Base-by-base conservation (phyloP, 2,329 filamentous ascomycete species). In the Aspergillus sp. region DNA sequence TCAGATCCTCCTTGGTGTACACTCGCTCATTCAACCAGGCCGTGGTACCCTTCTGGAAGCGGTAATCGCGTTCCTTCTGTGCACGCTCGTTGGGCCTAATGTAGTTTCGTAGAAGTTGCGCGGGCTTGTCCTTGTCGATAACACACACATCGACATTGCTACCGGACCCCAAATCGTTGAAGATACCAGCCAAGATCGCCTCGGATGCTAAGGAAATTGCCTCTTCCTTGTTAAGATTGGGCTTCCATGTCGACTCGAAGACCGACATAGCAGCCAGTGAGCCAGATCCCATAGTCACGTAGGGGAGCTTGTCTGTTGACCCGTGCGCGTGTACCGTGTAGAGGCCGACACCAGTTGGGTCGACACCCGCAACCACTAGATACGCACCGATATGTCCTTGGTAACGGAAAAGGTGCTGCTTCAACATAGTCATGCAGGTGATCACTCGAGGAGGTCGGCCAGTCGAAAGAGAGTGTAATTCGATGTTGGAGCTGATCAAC, bases 311-410 rank as follows among this genome's bases (percentile, higher is more conserved):
- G 81, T 99, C 95, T 61, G 95, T 99, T 70, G 89, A 95, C 65
- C 96, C 95, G 82, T 99, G 96, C 59, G 95, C 95, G 79, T 99
- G 95, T 44, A 99, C 95, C 64, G 96, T 99, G 83, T 96, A 99
- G 61, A 99, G 88, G 70, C 96, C 92, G 46, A 89, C 87, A 70
- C 95, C 95, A 1, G 95, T 99, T 34, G 96, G 93, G 75, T 99
- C 95, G 72, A 96, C 93, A 65, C 95, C 95, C 39, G 95, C 95
- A 58, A 99, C 91, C 66, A 99, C 95, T 58, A 99, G 88, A 79
- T 99, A 99, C 64, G 95, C 95, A 68, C 96, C 95, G 68, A 99
- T 96, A 81, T 99, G 86, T 67, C 95, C 95, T 77, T 99, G 95
- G 83, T 99, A 91, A 69, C 90, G 88, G 89, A 99, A 99, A 62